Percentiles rank a stretch among this genome's conserved stretches.
Conservation (phyloP, 768 basidiomycete genomes). For the Xerocomellus intermedius region DNA sequence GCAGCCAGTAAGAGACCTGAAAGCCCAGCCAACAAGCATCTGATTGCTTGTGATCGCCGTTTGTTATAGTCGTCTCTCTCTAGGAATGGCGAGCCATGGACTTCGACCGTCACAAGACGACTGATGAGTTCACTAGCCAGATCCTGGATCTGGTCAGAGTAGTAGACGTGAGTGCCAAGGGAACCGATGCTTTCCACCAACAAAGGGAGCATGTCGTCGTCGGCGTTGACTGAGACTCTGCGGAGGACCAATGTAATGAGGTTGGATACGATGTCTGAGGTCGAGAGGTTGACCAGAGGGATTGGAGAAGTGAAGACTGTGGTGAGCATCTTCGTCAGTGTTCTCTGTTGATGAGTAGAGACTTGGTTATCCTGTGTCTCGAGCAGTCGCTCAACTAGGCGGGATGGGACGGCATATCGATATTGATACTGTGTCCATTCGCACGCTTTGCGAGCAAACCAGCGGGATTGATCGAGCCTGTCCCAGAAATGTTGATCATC, state of each 20-base stretch:
- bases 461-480: constrained; percentile 70
- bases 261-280: constrained; percentile 82
- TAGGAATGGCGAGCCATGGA: constrained; percentile 51
- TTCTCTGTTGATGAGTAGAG: constrained; percentile 50
- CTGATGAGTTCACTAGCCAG: constrained; percentile 80
- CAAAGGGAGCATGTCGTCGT: constrained; percentile 63
- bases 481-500: constrained; percentile 63
- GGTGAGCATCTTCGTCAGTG: constrained; percentile 76
- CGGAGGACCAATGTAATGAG: constrained; percentile 74
- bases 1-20: constrained; percentile 67
- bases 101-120: constrained; percentile 69
- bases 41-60: constrained; percentile 62
- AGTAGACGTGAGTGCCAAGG: constrained; percentile 89
- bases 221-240: constrained; percentile 55
- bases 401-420: constrained; percentile 84
- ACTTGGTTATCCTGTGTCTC: constrained; percentile 54
- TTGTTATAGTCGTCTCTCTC: constrained; percentile 38
- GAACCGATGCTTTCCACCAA: constrained; percentile 79
- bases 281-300: constrained; percentile 86
- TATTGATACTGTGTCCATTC: constrained; percentile 94
- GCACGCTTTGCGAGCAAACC: constrained; percentile 75
- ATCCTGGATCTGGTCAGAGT: constrained; percentile 94
- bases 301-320: constrained; percentile 79
- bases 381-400: constrained; percentile 74
- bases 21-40: constrained; percentile 68